Conservation (phyloP, 2,329 filamentous ascomycete species). For the Thielaviopsis euricoi region DNA sequence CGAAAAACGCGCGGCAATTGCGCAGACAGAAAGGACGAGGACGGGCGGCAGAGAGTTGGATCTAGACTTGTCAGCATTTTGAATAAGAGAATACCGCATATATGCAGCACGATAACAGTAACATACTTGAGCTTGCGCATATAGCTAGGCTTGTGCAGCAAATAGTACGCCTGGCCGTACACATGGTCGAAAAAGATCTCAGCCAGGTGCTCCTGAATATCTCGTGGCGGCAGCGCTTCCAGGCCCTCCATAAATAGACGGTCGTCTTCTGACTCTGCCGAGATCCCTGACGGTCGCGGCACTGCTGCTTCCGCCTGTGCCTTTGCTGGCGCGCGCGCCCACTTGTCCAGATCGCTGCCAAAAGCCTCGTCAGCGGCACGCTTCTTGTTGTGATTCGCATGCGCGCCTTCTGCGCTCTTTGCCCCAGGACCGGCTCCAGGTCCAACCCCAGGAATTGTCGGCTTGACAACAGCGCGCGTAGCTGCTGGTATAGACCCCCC, state of each 20-base stretch:
- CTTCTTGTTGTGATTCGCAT: constrained; percentile 52
- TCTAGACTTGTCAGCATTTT: constrained; percentile 14
- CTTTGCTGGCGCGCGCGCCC: constrained; percentile 48
- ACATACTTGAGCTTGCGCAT: constrained; percentile 67
- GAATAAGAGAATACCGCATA: not conserved
- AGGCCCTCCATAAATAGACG: constrained; percentile 66
- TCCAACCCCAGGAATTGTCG: constrained; percentile 43
- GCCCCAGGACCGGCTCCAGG: not conserved
- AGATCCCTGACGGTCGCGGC: not conserved
- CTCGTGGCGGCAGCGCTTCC: constrained; percentile 66
- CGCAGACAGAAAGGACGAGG: constrained; percentile 82
- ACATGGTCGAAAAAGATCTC: constrained; percentile 93
- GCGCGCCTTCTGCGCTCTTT: constrained; percentile 18
- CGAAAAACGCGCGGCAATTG: constrained; percentile 87
- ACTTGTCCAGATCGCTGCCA: constrained; percentile 61
- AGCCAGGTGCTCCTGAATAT: constrained; percentile 82
- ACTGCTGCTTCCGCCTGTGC: constrained; percentile 24
- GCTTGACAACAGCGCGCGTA: constrained; percentile 70
- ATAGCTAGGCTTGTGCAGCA: constrained; percentile 93
- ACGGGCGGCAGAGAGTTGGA: constrained; percentile 59
- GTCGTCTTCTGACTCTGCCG: constrained; percentile 53
- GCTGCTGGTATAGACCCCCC: constrained; percentile 26
- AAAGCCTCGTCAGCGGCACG: constrained; percentile 78
- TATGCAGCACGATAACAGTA: not conserved
- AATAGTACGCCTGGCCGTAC: constrained; percentile 86